phyloP scores from a whole-genome alignment of 179 eudicot species.

The Beta lomatogona region DNA sequence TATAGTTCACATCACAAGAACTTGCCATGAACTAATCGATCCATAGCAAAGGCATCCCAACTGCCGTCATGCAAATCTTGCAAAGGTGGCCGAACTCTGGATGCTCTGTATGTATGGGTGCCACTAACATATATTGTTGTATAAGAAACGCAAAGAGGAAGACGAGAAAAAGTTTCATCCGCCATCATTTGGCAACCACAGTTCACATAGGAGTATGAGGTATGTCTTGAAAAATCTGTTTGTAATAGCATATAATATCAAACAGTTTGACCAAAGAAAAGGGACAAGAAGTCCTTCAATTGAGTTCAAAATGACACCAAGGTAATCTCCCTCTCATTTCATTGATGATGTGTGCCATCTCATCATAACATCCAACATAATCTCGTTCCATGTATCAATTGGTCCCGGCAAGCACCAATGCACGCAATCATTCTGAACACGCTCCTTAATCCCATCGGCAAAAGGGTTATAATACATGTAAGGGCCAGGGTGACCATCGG shows the following conservation, averaged over 20 bases:
- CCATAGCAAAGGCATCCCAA: neutral
- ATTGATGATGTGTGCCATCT: conserved; percentile 40
- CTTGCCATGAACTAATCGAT: neutral
- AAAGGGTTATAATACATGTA: conserved; percentile 81
- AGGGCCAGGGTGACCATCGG: conserved; percentile 95
- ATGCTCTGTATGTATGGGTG: neutral
- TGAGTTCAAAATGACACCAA: neutral
- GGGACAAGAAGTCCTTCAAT: conserved; percentile 8
- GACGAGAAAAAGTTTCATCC: neutral
- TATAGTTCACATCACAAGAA: neutral
- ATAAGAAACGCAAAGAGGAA: neutral
- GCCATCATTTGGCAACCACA: conserved; percentile 11
- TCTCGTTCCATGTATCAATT: conserved; percentile 92
- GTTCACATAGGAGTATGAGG: neutral
- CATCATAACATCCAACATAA: conserved; percentile 70
- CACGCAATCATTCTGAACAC: conserved; percentile 84
- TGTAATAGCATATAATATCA: neutral
- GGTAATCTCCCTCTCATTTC: conserved; percentile 6
- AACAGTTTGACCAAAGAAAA: conserved; percentile 1
- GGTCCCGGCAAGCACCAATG: conserved; percentile 99
- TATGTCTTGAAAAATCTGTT: neutral
- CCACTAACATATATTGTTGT: neutral
- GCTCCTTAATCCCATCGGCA: conserved; percentile 65
- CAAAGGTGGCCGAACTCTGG: neutral
- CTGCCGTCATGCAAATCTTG: conserved; percentile 11